Conservation (phyloP, 495 filamentous ascomycete species). For the Talaromyces borbonicus region DNA sequence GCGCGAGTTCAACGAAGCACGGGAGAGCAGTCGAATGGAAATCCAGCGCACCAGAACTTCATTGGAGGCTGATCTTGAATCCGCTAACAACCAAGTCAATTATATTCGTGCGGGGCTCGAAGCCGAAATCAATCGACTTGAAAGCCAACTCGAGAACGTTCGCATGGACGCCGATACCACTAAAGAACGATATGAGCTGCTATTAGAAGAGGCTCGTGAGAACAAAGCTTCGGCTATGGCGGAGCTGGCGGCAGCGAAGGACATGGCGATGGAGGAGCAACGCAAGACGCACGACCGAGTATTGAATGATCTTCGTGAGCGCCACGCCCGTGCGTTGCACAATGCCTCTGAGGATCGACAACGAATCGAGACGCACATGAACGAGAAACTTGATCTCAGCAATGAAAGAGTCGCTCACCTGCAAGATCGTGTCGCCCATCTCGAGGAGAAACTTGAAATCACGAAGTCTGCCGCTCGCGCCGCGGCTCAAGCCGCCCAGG, state of each 20-base stretch:
- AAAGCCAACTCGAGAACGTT: constrained; percentile 60
- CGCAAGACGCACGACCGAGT: constrained; percentile 61
- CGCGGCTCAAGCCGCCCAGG: constrained; percentile 74
- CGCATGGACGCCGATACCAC: constrained; percentile 64
- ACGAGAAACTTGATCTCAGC: constrained; percentile 63
- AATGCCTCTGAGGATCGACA: constrained; percentile 65
- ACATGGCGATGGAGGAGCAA: constrained; percentile 57
- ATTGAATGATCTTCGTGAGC: constrained; percentile 48
- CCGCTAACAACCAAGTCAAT: constrained; percentile 74
- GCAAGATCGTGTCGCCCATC: constrained; percentile 67
- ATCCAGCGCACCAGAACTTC: constrained; percentile 65
- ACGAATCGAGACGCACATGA: constrained; percentile 54
- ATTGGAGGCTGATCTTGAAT: constrained; percentile 72
- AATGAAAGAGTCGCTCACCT: constrained; percentile 71
- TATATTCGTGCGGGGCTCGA: constrained; percentile 69
- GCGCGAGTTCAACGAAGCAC: constrained; percentile 73
- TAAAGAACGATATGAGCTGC: constrained; percentile 61
- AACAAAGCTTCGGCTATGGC: constrained; percentile 40
- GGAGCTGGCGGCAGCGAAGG: constrained; percentile 49
- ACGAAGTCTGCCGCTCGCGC: constrained; percentile 83
- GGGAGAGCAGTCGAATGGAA: constrained; percentile 64
- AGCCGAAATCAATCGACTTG: constrained; percentile 54
- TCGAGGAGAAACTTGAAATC: constrained; percentile 85
- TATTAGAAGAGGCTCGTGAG: constrained; percentile 64
- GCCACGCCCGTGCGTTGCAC: constrained; percentile 62